phyloP scores from a whole-genome alignment of 306 rosid species.

The Pueraria montana region DNA sequence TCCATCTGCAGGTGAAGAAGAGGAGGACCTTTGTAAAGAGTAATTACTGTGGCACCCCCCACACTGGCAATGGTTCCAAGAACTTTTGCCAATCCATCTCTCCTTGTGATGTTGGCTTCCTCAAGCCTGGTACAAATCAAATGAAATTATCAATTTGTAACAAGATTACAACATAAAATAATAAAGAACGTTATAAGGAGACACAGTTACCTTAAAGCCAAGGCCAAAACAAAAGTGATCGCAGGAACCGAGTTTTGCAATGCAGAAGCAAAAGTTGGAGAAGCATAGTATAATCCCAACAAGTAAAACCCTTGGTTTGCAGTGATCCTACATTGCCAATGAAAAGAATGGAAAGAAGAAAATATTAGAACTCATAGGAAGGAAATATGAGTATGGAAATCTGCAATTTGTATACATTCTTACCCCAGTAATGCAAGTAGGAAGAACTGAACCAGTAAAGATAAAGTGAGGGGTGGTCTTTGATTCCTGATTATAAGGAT shows the following conservation, averaged over 20 bases:
- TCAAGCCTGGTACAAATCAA: constrained; percentile 60
- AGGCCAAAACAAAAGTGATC: constrained; percentile 73
- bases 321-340: constrained; percentile 58
- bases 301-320: constrained; percentile 83
- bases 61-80: constrained; percentile 78
- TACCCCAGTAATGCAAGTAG: constrained; percentile 78
- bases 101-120: constrained; percentile 60
- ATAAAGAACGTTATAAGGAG: neutral
- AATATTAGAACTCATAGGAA: constrained; percentile 29
- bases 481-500: constrained; percentile 58
- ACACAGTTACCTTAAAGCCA: constrained; percentile 59
- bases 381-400: constrained; percentile 8
- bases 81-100: constrained; percentile 77
- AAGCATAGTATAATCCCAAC: constrained; percentile 73
- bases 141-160: neutral
- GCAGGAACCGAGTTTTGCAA: constrained; percentile 84
- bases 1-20: constrained; percentile 60
- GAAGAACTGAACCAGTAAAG: constrained; percentile 73
- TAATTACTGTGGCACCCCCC: constrained; percentile 75
- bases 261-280: constrained; percentile 86
- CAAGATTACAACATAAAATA: constrained; percentile 33
- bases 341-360: neutral
- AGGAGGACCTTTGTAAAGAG: constrained; percentile 83
- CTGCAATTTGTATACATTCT: constrained; percentile 43
- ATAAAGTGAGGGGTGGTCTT: constrained; percentile 73